phyloP scores from a whole-genome alignment of 1,284 basidiomycete genomes.

The Sanghuangporus baumii region DNA sequence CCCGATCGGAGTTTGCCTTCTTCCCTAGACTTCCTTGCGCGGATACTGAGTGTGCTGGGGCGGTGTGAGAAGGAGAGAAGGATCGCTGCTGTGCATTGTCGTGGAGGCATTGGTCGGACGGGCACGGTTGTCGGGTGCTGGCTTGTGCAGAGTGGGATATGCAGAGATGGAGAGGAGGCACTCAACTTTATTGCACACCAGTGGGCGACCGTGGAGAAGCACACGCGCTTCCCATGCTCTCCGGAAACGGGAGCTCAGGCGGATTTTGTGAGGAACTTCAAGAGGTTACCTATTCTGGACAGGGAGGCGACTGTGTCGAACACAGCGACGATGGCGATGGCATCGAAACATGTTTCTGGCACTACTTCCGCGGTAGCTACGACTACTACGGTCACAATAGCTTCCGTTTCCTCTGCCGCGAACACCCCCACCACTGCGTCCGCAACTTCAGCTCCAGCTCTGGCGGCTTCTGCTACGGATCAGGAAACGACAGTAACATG shows the following conservation, averaged over 20 bases:
- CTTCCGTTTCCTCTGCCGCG: too few species aligned
- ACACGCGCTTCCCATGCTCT: slow-evolving; percentile 61
- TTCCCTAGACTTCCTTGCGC: slow-evolving; percentile 47
- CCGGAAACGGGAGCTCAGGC: slow-evolving; percentile 76
- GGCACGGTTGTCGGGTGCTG: slow-evolving; percentile 73
- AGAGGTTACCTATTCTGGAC: background rate
- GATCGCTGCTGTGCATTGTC: slow-evolving; percentile 64
- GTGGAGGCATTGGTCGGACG: slow-evolving; percentile 71
- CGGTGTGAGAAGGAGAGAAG: slow-evolving; percentile 52
- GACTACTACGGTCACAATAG: too few species aligned
- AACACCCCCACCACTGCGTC: too few species aligned
- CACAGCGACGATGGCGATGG: too few species aligned
- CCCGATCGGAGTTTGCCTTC: slow-evolving; percentile 60
- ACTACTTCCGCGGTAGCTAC: too few species aligned
- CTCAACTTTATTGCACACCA: slow-evolving; percentile 56
- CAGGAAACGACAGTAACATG: too few species aligned
- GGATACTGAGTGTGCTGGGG: slow-evolving; percentile 49
- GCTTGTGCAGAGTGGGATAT: slow-evolving; percentile 65
- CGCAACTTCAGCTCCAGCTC: too few species aligned
- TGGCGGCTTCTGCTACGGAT: too few species aligned
- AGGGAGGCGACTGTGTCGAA: background rate
- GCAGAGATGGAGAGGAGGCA: slow-evolving; percentile 53
- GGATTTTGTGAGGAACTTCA: slow-evolving; percentile 57
- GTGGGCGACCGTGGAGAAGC: slow-evolving; percentile 73
- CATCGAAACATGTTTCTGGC: too few species aligned